These are phyloP conservation scores for Chaetomiaceae sp. DNA, from an alignment of 2,329 filamentous ascomycete genomes.

Conservation along the genomic window DNA sequence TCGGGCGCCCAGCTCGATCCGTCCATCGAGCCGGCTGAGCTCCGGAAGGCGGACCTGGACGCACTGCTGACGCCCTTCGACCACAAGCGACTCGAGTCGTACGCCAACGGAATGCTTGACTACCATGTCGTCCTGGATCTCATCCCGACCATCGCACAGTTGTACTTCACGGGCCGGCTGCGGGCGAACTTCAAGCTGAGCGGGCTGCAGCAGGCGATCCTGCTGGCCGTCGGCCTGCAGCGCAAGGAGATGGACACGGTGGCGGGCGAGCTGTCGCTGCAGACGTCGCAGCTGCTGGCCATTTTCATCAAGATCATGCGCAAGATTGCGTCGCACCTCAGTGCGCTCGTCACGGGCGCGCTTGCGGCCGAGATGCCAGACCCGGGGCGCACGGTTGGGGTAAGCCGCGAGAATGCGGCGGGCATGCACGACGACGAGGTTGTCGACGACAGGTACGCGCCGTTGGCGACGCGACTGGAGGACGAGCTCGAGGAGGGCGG, in stretches of 20 bases:
- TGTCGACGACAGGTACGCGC: slow-evolving; percentile 59
- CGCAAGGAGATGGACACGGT: slow-evolving; percentile 78
- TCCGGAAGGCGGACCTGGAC: slow-evolving; percentile 74
- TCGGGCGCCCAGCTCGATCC: slow-evolving; percentile 54
- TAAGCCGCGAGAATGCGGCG: slow-evolving; percentile 52
- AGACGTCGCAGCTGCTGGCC: slow-evolving; percentile 73
- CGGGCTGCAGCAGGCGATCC: slow-evolving; percentile 77
- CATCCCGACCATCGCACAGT: slow-evolving; percentile 70
- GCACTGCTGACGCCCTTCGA: slow-evolving; percentile 80
- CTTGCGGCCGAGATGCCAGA: slow-evolving; percentile 61
- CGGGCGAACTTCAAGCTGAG: slow-evolving; percentile 62
- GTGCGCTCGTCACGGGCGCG: slow-evolving; percentile 65
- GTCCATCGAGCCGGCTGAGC: slow-evolving; percentile 43
- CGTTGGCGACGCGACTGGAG: slow-evolving; percentile 64
- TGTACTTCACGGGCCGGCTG: slow-evolving; percentile 80
- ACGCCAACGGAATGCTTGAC: slow-evolving; percentile 94
- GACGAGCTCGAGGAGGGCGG: slow-evolving; percentile 82
- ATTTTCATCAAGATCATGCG: slow-evolving; percentile 97
- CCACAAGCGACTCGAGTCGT: slow-evolving; percentile 88
- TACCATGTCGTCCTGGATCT: slow-evolving; percentile 96
- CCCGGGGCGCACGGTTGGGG: slow-evolving; percentile 49
- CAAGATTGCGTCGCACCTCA: slow-evolving; percentile 77
- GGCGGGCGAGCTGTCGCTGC: slow-evolving; percentile 69
- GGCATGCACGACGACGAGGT: slow-evolving; percentile 65
- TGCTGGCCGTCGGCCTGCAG: slow-evolving; percentile 87